Base-by-base conservation (phyloP, 2,329 filamentous ascomycete genomes). In the Alternaria ethzedia region DNA sequence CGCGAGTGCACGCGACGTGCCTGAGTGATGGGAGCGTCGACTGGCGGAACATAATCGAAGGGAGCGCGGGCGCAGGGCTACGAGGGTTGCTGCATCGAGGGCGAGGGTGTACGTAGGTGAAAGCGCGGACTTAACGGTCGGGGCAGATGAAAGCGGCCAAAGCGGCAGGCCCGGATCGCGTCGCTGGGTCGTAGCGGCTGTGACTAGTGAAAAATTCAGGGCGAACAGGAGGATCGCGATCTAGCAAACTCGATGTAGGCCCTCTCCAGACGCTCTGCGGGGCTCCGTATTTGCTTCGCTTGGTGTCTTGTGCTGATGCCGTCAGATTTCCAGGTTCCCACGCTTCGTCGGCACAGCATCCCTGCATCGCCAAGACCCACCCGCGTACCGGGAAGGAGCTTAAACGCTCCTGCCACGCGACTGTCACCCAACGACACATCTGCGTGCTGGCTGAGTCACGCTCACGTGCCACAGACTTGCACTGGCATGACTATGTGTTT, bases 11-110 rank as follows among this genome's bases (percentile, higher is more conserved):
- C 75, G 70, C 71, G 68, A 62, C 63, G 75, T 75, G 74, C 73
- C 67, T 65, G 57, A 45, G 41, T 55, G 21, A 43, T 28, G 60
- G 59, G 67, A 68, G 63, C 43, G 45, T 66, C 61, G 61, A 62
- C 61, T 32, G 66, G 69, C 65, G 68, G 71, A 63, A 75, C 75
- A 78, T 78, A 74, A 63, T 78, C 75, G 73, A 67, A 66, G 61
- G 57, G 15, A 59, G 50, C 55, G 64, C 56, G 61, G 54, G 50
- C 54, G 64, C 54, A 63, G 54, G 63, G 62, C 66, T 73, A 74
- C 56, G 54, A 63, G 30, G 44, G 54, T 54, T 44, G 52, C 44
- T 44, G 62, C 70, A 69, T 73, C 63, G 68, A 66, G 66, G 67
- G 60, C 65, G 47, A 50, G 28, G 55, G 55, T 54, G 54, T 23